Base-by-base conservation (phyloP, 768 basidiomycete genomes). In the Pulveroboletus sp. region DNA sequence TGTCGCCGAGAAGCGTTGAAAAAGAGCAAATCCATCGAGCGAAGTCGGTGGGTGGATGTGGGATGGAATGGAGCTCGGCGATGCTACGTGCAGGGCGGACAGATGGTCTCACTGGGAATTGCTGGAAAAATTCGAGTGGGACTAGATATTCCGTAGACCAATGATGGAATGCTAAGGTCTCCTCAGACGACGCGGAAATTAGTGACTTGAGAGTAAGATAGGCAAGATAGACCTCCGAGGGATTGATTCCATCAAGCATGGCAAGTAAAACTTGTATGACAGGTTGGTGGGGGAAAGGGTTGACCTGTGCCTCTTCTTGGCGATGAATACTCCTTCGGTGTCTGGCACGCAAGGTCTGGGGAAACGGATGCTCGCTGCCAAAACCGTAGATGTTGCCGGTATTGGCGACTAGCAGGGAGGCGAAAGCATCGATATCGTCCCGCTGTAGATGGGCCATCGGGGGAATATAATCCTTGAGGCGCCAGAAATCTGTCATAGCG, bases 381-480 rank as follows among this genome's bases (percentile, higher is more conserved):
- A 87, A 79, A 36, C 83, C 81, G 42, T 79, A 74, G 42, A 90
- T 77, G 17, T 71, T 71, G 0, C 89, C 89, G 46, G 76, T 73
- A 32, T 82, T 73, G 8, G 74, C 64, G 32, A 78, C 70, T 10
- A 93, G 70, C 11, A 93, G 71, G 8, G 76, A 74, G 14, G 83
- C 78, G 57, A 93, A 93, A 1, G 86, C 86, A 44, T 83, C 73
- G 15, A 86, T 72, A 60, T 92, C 89, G 31, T 81, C 81, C 33
- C 77, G 76, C 42, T 80, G 78, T n/a, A 91, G 69, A 27, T 75
- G 69, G 1, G 72, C 67, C 6, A 59, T 54, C 2, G 74, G 47
- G 6, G 89, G 89, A 38, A 93, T 84, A 59, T 78, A 84, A 21
- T 82, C 81, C 62, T 91, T 92, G 61, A 95, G 69, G 35, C 82